Evolutionary conservation across 1,284 basidiomycete genomes (phyloP), one percentile per base, ranked within the genome.

Genomic region (Anthracocystis panici-leucophaei): DNA sequence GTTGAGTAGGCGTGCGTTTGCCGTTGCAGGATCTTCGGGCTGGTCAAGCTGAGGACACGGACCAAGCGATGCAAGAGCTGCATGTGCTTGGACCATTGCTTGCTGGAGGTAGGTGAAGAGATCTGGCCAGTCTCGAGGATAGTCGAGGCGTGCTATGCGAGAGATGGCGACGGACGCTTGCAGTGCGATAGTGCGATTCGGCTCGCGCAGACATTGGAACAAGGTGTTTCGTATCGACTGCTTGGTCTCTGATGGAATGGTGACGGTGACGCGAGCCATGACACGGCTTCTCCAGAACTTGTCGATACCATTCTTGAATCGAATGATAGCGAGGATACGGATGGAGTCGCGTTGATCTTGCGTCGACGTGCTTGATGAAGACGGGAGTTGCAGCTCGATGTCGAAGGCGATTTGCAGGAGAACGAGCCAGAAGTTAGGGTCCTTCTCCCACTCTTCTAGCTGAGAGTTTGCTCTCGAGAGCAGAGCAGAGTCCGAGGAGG

Each of bases 261-360:
- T 74, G 56, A 83, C 72, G 21, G 65, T 75, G 23, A 74, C 67
- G 16, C 76, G 69, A 33, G 71, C 67, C 53, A 81, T 71, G 57
- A 84, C 72, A 6, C 83, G 75, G 38, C 69, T 67, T 7, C 83
- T 61, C 83, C 83, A 85, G 56, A 65, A 82, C 64, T 81, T 82
- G 54, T 80, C 74, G 57, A 82, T 72, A 31, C 81, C 83, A 65
- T 85, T 83, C 64, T 85, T 85, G 78, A 85, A 80, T 21, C 83
- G 80, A 33, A 85, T 85, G 62, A 82, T 80, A 38, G 82, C 83
- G 2, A 82, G 61, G 54, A 51, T 79, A 51, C 78, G 78, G 7
- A 79, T 72, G 23, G 64, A 55, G 25, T 64, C 65, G 20, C 59
- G 57, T 23, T 71, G 66, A 2, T 68, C 62, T 16, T 58, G 56